Base-by-base conservation (phyloP, 1,284 basidiomycete genomes). In the Leucoagaricus sp. region DNA sequence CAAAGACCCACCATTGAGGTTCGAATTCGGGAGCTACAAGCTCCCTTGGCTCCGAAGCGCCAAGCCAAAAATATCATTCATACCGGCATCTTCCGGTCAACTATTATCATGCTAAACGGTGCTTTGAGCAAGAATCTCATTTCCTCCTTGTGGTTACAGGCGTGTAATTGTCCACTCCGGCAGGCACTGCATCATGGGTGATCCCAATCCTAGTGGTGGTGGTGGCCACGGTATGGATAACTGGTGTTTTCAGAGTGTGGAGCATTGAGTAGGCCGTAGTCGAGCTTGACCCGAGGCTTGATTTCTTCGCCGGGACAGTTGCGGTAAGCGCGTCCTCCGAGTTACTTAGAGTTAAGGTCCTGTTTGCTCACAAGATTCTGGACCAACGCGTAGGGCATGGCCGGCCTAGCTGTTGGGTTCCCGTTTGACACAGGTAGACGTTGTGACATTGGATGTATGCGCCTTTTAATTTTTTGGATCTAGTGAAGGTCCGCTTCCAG, bases 401-500 rank as follows among this genome's bases (percentile, higher is more conserved):
- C 81, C 2, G 80, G 84, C 28, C 72, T 91, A 10, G 69, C 80
- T 29, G 84, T 89, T 17, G 87, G 87, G 17, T 86, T 85, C 66
- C 89, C 89, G 0, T 86, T 91, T 53, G 89, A 91, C 67, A 91
- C 89, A 53, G 83, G 88, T 85, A 62, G 59, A 48, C 29, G 29
- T 25, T 4, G 4, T 38, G 17, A 45, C 7, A 13, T 33, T 8
- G 47, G 44, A 26, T 8, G 28, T 41, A 13, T 45, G 15, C 25
- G n/a, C n/a, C n/a, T n/a, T n/a, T n/a, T 53, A n/a, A 46, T 44
- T 2, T 31, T 55, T 48, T 31, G 13, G 23, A 17, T 34, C 8
- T 63, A 87, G 89, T 91, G 60, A 91, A 91, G 75, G 87, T 89
- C 12, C 83, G 89, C 49, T 81, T 89, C 56, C 89, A 91, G 68